phyloP scores from a whole-genome alignment of 2,329 filamentous ascomycete genomes.

The Phialophora expanda region DNA sequence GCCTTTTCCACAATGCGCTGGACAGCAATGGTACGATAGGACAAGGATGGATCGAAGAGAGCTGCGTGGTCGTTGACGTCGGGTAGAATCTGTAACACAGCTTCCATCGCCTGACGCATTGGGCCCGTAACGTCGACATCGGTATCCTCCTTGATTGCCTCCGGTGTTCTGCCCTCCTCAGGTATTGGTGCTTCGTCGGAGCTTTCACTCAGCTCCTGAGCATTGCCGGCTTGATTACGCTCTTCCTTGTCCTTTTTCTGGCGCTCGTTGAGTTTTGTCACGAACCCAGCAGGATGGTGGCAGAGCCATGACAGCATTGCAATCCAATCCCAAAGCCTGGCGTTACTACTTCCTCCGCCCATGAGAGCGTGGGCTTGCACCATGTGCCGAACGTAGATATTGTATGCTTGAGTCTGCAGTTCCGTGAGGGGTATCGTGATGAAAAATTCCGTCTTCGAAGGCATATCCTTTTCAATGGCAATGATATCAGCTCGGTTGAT shows the following conservation, averaged over 20 bases:
- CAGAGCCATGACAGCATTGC: conserved; percentile 59
- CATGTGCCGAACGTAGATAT: conserved; percentile 55
- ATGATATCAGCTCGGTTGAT: conserved; percentile 75
- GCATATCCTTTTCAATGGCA: conserved; percentile 69
- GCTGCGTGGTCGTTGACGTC: conserved; percentile 37
- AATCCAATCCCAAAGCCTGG: conserved; percentile 62
- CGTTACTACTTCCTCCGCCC: conserved; percentile 36
- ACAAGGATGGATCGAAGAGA: conserved; percentile 58
- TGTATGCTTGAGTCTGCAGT: conserved; percentile 69
- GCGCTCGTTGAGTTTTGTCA: conserved; percentile 55
- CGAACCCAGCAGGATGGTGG: conserved; percentile 63
- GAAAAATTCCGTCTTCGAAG: conserved; percentile 80
- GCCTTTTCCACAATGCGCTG: conserved; percentile 71
- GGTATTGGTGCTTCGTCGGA: conserved; percentile 25
- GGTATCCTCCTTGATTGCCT: conserved; percentile 22
- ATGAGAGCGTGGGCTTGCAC: conserved; percentile 44
- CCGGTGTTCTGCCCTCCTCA: conserved; percentile 1
- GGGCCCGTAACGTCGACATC: conserved; percentile 22
- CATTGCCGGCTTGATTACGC: conserved; percentile 8
- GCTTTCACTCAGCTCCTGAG: conserved; percentile 4
- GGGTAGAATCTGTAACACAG: conserved; percentile 33
- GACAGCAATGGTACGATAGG: conserved; percentile 72
- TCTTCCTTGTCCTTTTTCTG: conserved; percentile 33
- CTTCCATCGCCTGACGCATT: conserved; percentile 26
- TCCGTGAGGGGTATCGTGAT: conserved; percentile 72